Conservation (phyloP, 768 basidiomycete species). For the Naganishia friedmannii region DNA sequence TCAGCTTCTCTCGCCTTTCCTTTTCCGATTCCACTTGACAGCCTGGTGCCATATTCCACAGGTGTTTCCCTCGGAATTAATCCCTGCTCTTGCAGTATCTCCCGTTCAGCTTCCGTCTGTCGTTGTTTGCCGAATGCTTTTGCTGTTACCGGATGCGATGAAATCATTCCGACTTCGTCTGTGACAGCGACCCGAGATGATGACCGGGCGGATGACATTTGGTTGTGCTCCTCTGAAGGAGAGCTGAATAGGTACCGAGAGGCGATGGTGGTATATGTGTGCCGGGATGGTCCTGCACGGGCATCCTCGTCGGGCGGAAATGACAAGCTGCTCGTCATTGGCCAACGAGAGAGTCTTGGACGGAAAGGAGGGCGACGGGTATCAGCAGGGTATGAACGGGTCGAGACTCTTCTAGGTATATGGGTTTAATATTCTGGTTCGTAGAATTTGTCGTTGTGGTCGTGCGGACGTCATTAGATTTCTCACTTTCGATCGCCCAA, state of each 20-base stretch:
- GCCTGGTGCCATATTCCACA: conserved; percentile 3
- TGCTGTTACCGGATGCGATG: conserved; percentile 21
- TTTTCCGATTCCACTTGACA: not conserved
- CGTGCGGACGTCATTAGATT: not conserved
- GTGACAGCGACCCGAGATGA: conserved; percentile 17
- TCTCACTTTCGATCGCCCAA: not conserved
- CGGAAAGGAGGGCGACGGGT: not conserved
- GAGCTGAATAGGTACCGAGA: not conserved
- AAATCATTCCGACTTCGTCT: conserved; percentile 19
- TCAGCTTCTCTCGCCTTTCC: conserved; percentile 2
- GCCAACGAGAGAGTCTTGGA: not conserved
- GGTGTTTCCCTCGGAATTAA: not conserved
- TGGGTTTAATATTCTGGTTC: no score
- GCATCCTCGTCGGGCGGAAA: not conserved
- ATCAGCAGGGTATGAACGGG: no score
- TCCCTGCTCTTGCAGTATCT: conserved; percentile 2
- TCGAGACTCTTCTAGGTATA: not conserved
- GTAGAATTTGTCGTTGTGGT: not conserved
- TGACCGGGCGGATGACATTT: not conserved
- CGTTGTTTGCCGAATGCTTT: conserved; percentile 22
- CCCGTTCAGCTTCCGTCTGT: conserved; percentile 1
- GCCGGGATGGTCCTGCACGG: conserved; percentile 10
- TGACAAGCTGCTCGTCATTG: not conserved
- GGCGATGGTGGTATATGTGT: not conserved
- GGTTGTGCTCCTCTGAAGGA: not conserved